Percentiles rank a stretch among this genome's conserved stretches.
phyloP scores from a whole-genome alignment of 257 asterid genomes.

The Leptodermis oblonga region DNA sequence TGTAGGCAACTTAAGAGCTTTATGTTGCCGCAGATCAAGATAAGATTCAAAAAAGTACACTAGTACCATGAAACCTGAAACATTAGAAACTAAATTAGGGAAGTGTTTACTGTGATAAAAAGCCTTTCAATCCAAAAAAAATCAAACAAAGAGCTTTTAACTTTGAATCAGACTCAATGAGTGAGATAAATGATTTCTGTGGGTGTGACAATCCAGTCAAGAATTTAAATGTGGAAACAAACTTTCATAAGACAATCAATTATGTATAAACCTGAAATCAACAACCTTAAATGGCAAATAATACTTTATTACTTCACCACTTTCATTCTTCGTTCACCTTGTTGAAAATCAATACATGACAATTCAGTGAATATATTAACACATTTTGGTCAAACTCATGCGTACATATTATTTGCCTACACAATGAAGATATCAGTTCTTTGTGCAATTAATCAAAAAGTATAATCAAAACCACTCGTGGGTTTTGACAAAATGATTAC shows the following conservation, averaged over 20 bases:
- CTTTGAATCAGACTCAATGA: background rate
- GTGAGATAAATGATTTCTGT: background rate
- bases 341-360: background rate
- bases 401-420: background rate
- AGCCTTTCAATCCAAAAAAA: background rate
- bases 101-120: background rate
- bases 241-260: background rate
- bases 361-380: background rate
- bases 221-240: background rate
- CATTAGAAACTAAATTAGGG: slow-evolving; percentile 13
- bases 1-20: slow-evolving; percentile 80
- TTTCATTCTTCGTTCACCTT: background rate
- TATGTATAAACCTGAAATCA: background rate
- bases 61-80: slow-evolving; percentile 85
- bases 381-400: background rate
- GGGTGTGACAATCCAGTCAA: background rate
- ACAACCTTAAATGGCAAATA: background rate
- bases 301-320: background rate
- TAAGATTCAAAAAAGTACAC: slow-evolving; percentile 79
- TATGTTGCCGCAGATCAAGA: slow-evolving; percentile 85
- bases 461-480: background rate
- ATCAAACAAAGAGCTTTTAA: background rate
- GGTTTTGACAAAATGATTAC: background rate
- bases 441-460: background rate
- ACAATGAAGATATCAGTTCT: background rate